Evolutionary conservation across 257 asterid genomes (phyloP).

Genomic region (Petunia axillaris): DNA sequence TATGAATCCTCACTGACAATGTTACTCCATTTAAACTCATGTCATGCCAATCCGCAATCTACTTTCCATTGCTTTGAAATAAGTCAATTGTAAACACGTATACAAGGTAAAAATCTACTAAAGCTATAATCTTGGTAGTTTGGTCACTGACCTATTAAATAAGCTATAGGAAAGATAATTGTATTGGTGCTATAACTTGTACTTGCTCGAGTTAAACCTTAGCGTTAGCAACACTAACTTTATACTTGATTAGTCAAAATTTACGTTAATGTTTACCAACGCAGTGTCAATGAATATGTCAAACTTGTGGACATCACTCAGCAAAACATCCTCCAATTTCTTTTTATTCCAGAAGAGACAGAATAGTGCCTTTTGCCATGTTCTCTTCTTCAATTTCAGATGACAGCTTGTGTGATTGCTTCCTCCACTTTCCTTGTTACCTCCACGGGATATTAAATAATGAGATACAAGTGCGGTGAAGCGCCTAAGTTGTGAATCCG

Average conservation of each 20-base stretch:
- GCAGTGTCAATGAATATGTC: not conserved
- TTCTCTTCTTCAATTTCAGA: no score
- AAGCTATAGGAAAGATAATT: not conserved
- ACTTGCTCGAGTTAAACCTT: not conserved
- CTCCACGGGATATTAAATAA: no score
- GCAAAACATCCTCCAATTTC: not conserved
- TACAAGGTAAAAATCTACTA: not conserved
- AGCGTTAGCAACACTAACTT: no score
- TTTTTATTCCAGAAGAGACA: no score
- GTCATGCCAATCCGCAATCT: not conserved
- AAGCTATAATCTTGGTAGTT: conserved; percentile 6
- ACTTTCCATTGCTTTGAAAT: not conserved
- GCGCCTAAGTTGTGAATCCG: no score
- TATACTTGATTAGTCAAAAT: not conserved
- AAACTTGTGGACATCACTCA: not conserved
- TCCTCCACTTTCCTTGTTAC: no score
- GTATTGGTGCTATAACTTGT: not conserved
- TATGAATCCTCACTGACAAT: no score
- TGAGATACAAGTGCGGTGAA: no score
- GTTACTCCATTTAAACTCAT: no score
- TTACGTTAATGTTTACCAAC: not conserved
- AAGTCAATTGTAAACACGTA: not conserved
- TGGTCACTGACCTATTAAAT: not conserved
- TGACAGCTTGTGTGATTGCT: no score
- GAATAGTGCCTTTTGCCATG: no score